phyloP scores from a whole-genome alignment of 2,329 filamentous ascomycete genomes.

The Cladosporium sp. region DNA sequence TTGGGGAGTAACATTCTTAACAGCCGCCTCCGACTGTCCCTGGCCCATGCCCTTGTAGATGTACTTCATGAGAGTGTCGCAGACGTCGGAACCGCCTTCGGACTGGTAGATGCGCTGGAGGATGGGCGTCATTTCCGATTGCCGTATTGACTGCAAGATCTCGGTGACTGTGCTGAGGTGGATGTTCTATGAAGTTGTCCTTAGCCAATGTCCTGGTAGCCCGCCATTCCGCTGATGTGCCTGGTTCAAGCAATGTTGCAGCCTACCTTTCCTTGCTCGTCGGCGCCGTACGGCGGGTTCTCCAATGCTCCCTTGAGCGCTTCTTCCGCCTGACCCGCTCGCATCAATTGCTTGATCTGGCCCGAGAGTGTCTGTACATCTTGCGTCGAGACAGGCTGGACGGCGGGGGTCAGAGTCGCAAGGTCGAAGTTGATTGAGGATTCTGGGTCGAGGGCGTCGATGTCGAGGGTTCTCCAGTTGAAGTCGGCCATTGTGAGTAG shows the following conservation, averaged over 20 bases:
- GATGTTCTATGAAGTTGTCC: slow-evolving; percentile 60
- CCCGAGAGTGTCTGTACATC: slow-evolving; percentile 75
- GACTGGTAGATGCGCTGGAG: slow-evolving; percentile 76
- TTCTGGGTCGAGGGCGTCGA: slow-evolving; percentile 87
- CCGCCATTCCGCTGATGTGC: background rate
- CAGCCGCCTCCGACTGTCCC: slow-evolving; percentile 32
- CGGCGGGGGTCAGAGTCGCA: slow-evolving; percentile 75
- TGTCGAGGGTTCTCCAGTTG: slow-evolving; percentile 86
- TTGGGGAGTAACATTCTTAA: slow-evolving; percentile 64
- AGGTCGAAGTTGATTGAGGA: slow-evolving; percentile 90
- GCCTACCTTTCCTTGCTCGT: slow-evolving; percentile 53
- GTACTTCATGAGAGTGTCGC: slow-evolving; percentile 98
- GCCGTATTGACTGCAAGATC: slow-evolving; percentile 93
- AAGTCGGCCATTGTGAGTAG: slow-evolving; percentile 45
- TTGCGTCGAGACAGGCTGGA: slow-evolving; percentile 70
- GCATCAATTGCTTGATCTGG: slow-evolving; percentile 83
- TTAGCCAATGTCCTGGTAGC: slow-evolving; percentile 29
- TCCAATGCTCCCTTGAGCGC: slow-evolving; percentile 82
- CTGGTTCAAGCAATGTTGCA: background rate
- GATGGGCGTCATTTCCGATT: slow-evolving; percentile 90
- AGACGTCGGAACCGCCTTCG: slow-evolving; percentile 76
- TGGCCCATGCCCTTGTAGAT: slow-evolving; percentile 86
- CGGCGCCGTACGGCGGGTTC: slow-evolving; percentile 70
- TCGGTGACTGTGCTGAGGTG: slow-evolving; percentile 88
- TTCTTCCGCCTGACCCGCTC: slow-evolving; percentile 83